Evolutionary conservation across 805 yeast species (phyloP), one percentile per base, ranked within the genome.

Genomic region (Candida argentea): DNA sequence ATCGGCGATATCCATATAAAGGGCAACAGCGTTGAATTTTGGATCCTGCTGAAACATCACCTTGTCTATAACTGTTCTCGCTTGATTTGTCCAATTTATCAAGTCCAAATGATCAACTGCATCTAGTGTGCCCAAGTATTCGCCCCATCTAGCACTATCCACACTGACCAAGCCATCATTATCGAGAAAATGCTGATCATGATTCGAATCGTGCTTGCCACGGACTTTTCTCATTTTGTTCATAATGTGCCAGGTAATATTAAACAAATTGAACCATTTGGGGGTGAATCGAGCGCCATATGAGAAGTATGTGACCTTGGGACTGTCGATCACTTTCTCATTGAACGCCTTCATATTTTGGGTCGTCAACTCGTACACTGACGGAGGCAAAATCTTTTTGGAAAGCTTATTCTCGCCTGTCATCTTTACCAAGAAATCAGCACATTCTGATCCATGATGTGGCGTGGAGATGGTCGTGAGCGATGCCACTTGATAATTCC

Each of bases 151-250:
- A 1, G 93, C 60, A 33, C 91, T 80, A 21, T 62, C 56, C 2
- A 84, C 78, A 35, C 89, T 77, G 2, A 86, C 93, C 58, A 87
- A 52, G 0, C 96, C 96, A 54, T 86, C 96, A 47, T 84, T 86
- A 11, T 70, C 76, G 4, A 77, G 26, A 5, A n/a, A 12, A 18
- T 18, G 20, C 10, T 18, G 7, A 18, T 18, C 20, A 27, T 25
- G 30, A 22, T 28, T 37, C 27, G 22, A 26, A 18, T 18, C 10
- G 7, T 18, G 7, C 17, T 26, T 28, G 22, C 14, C 27, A 6
- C 33, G 16, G 16, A 30, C 22, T 23, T 19, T 15, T 16, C 41
- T 36, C 26, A 38, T 28, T 22, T 39, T 33, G 30, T 65, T 50
- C n/a, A 85, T 67, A 3, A 81, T 59, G 14, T 57, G 57, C 80